Conservation (phyloP, 306 rosid genomes). For the Rubus parviflorus region DNA sequence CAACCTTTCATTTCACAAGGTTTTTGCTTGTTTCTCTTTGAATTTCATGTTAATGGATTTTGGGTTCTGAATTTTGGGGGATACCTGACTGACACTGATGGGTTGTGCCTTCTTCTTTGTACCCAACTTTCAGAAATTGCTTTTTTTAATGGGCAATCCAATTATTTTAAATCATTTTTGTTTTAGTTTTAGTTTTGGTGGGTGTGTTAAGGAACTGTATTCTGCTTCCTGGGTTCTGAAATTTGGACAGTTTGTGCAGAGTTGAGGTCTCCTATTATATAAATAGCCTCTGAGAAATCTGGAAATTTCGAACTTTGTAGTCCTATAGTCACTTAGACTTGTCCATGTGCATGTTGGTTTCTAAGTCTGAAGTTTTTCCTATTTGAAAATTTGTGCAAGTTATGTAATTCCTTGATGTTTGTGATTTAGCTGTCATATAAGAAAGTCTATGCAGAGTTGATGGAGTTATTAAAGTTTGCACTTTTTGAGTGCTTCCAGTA, state of each 20-base stretch:
- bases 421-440: background rate
- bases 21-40: background rate
- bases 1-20: constrained; percentile 86
- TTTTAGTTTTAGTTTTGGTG: no score
- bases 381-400: background rate
- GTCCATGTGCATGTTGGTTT: background rate
- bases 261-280: background rate
- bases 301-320: background rate
- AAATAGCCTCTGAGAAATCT: background rate
- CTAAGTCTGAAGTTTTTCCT: background rate
- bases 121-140: background rate
- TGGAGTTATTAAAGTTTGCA: background rate
- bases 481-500: background rate
- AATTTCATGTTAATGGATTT: background rate
- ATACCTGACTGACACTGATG: background rate
- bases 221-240: background rate
- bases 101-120: background rate
- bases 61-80: background rate
- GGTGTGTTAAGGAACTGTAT: background rate
- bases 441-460: background rate
- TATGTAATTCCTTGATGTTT: background rate
- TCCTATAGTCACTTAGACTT: background rate
- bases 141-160: background rate
- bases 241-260: background rate
- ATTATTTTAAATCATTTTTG: background rate